Evolutionary conservation across 23 red algal species (phyloP), one percentile per base, ranked within the genome.

Genomic region (Cyanidiococcus yangmingshanensis): DNA sequence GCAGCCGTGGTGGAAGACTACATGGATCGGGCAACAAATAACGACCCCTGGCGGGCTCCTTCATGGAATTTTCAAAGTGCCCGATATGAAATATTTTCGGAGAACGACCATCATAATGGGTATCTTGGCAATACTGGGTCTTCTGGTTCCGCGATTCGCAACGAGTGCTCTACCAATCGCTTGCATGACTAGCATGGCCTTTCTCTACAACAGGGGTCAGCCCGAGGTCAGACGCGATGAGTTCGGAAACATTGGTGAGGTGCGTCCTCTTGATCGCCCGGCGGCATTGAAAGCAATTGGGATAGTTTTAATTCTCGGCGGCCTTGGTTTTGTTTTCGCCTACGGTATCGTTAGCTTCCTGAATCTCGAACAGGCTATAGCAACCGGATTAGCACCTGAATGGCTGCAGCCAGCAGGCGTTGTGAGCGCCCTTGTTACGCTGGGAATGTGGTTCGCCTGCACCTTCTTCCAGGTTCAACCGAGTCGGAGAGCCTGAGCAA

Each of bases 141-240:
- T 91, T 57, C 67, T 89, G 38, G 87, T 81, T 35, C 94, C 94
- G 2, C 86, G 77, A 3, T 77, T 97, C 1, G 84, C 87, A 27
- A 84, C 87, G 25, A 86, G 78, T 57, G 83, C 80, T 41, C 87
- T 97, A 85, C 85, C 87, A 31, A 91, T 98, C 82, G 82, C 85
- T 15, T 84, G 87, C 50, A 91, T 98, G 39, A 59, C 94, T 51
- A 83, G 83, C 54, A 79, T 86, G 24, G 87, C 82, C 38, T 98
- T 98, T 45, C 68, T 98, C 39, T 98, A 82, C 79, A 98, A 98
- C 40, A 83, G 94, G 38, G 94, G 88, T 59, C 74, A 85, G 37
- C 94, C 94, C 21, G 94, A 98, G 63, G 82, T 78, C 30, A 67
- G 79, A 24, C 77, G 77, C 16, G 94, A 91, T 76, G 94, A 98